These are phyloP conservation scores for Tilletia walkeri DNA, from an alignment of 1,284 basidiomycete species.

Conservation along the genomic window DNA sequence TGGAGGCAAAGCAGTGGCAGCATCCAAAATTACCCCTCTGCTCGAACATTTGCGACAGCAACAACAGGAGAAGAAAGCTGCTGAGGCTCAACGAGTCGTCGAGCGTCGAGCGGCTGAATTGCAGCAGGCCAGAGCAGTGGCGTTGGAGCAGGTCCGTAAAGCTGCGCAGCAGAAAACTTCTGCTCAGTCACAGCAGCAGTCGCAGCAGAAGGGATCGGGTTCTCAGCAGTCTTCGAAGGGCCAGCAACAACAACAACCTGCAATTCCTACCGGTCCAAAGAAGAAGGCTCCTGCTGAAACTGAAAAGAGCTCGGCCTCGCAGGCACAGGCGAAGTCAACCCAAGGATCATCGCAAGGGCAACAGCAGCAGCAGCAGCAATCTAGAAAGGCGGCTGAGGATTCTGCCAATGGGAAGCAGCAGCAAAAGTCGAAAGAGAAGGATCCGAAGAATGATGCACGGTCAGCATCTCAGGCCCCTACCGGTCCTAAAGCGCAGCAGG, in stretches of 20 bases:
- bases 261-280: constrained; percentile 1
- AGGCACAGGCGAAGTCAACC: neutral
- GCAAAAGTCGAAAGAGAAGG: no score
- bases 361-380: constrained; percentile 4
- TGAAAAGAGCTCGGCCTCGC: neutral
- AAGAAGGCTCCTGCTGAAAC: neutral
- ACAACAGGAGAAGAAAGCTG: constrained; percentile 20
- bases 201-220: neutral
- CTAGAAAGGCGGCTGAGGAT: neutral
- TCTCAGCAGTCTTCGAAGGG: neutral
- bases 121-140: neutral
- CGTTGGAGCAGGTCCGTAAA: neutral
- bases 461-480: no score
- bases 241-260: neutral
- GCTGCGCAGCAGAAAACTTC: neutral
- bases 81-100: neutral
- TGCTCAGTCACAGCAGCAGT: no score
- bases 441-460: no score
- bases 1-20: constrained; percentile 18
- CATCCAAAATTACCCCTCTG: constrained; percentile 35
- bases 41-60: constrained; percentile 39
- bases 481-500: no score
- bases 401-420: no score
- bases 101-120: neutral
- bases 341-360: neutral